Evolutionary conservation across 225 moss, liverwort and hornwort species (phyloP).

Genomic region (Bryum argenteum): DNA sequence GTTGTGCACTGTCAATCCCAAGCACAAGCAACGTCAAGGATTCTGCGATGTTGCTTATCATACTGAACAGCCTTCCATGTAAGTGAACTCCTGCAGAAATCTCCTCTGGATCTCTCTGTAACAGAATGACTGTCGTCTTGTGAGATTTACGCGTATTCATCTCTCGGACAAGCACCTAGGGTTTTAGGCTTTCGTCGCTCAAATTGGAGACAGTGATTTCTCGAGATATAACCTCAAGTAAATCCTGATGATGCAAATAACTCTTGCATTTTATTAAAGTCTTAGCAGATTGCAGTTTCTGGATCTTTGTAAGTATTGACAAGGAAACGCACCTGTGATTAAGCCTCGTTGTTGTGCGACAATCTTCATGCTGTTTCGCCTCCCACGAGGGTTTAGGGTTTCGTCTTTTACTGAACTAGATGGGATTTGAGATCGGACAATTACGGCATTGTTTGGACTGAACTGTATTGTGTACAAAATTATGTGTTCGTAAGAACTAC

Average conservation of each 20-base stretch:
- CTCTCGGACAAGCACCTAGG: not conserved
- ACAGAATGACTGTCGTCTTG: not conserved
- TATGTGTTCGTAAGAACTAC: not conserved
- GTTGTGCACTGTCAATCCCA: conserved; percentile 77
- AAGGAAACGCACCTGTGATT: too few relatives aligned
- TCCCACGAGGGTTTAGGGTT: conserved; percentile 23
- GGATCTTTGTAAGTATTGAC: not conserved
- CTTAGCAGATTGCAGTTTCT: too few relatives aligned
- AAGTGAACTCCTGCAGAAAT: not conserved
- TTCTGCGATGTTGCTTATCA: conserved; percentile 67
- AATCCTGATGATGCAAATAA: too few relatives aligned
- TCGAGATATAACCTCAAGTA: too few relatives aligned
- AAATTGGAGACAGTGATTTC: too few relatives aligned
- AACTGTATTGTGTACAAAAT: not conserved
- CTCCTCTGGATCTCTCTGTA: not conserved
- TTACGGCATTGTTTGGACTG: not conserved
- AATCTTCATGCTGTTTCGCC: not conserved
- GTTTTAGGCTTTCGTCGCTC: conserved; percentile 16
- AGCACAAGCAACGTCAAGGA: conserved; percentile 98
- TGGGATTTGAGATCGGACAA: not conserved
- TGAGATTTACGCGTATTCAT: not conserved
- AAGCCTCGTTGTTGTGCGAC: not conserved
- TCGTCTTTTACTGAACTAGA: not conserved
- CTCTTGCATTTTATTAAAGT: too few relatives aligned
- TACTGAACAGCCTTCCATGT: conserved; percentile 44